Percentiles rank a stretch among this genome's conserved stretches.
phyloP scores from a whole-genome alignment of 1,284 basidiomycete genomes.

The Puccinia hordei region DNA sequence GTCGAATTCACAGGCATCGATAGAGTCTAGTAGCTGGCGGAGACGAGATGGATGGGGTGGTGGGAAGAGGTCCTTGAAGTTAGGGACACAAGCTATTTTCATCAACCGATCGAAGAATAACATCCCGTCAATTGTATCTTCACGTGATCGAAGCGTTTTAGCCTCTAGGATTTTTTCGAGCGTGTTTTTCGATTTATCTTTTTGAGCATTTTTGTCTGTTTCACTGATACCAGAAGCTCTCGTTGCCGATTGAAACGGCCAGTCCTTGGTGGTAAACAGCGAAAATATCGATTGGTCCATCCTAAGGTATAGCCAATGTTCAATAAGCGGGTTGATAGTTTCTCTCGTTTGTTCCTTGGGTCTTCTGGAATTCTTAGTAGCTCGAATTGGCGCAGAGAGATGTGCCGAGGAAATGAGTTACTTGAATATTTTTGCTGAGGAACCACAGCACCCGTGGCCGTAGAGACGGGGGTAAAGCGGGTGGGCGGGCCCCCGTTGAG shows the following conservation, averaged over 20 bases:
- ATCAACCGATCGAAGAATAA: constrained; percentile 47
- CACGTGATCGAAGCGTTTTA: constrained; percentile 18
- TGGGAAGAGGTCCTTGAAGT: constrained; percentile 33
- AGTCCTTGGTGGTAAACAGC: constrained; percentile 40
- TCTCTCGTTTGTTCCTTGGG: too few species aligned
- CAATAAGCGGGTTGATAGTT: too few species aligned
- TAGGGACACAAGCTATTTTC: constrained; percentile 29
- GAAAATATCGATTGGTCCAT: constrained; percentile 37
- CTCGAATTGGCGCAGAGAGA: too few species aligned
- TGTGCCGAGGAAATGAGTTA: too few species aligned
- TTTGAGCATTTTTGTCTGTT: constrained; percentile 1
- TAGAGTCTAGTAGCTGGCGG: constrained; percentile 28
- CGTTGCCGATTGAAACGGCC: constrained; percentile 25
- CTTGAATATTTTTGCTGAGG: too few species aligned
- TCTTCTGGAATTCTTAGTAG: too few species aligned
- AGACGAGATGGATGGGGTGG: constrained; percentile 33
- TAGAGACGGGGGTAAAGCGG: too few species aligned
- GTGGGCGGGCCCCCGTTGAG: too few species aligned
- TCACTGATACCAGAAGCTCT: not conserved
- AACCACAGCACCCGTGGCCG: too few species aligned
- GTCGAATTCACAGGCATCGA: constrained; percentile 40
- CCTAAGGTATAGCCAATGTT: not conserved
- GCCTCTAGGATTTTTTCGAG: not conserved
- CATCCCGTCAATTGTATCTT: constrained; percentile 28
- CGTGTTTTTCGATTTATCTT: not conserved